Evolutionary conservation across 2,329 filamentous ascomycete species (phyloP), one percentile per base, ranked within the genome.

Genomic region (Cordyceps farinosa): DNA sequence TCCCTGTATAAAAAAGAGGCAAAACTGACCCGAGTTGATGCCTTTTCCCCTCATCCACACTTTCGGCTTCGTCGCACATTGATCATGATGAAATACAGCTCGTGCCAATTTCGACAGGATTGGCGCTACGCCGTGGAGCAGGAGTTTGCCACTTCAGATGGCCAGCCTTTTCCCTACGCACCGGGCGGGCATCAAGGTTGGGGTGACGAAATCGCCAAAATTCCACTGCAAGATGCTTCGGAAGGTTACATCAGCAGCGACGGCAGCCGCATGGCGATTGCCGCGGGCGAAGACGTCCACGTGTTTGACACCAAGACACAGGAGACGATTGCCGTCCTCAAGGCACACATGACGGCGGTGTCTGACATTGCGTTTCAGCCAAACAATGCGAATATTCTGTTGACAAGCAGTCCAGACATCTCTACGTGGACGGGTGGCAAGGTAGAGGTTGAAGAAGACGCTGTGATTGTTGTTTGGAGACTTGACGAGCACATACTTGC

Each of bases 71-170:
- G 29, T 30, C 11, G 10, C 8, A 5, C 5, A 29, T 27, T 48
- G 10, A 30, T 2, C 45, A 48, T 29, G 40, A 34, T 59, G 3
- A 34, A 40, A 9, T 65, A 65, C 54, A 62, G 59, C 10, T 51
- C 58, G 15, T 9, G 15, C 15, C 10, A 60, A 42, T 62, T 65
- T 27, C 48, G n/a, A 40, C 45, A 51, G 34, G 59, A 65, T n/a
- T 65, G 63, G 63, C 63, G 63, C 17, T 60, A 62, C 38, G 59
- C 63, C 7, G 32, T 65, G 7, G 38, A 50, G 17, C 17, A 62
- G n/a, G 63, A 65, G 5, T 65, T 65, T 44, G 48, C 45, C n/a
- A 50, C 27, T 17, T n/a, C 47, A 6, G 29, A 36, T 10, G 63
- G 54, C n/a, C 29, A 62, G 8, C 59, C 63, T 5, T 62, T 59